These are phyloP conservation scores for Massariosphaeria phaeospora DNA, from an alignment of 495 filamentous ascomycete genomes.

Conservation along the genomic window DNA sequence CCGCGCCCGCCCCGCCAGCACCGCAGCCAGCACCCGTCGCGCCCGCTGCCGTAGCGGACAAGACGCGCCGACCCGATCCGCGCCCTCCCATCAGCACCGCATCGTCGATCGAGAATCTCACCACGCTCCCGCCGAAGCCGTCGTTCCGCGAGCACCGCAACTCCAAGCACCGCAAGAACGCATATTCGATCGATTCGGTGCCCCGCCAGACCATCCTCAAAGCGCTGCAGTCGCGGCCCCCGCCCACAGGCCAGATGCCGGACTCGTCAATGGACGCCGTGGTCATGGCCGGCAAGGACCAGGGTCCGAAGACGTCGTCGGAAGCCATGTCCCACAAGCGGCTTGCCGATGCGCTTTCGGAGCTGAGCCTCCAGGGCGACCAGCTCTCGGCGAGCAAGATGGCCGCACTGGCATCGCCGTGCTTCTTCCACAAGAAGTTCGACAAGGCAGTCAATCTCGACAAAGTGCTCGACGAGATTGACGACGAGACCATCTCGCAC, in stretches of 20 bases:
- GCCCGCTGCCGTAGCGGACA: constrained; percentile 1
- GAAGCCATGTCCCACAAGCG: constrained; percentile 14
- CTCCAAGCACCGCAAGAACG: constrained; percentile 48
- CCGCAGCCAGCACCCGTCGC: background rate
- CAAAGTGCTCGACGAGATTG: constrained; percentile 90
- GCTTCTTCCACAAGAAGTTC: constrained; percentile 95
- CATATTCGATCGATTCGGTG: constrained; percentile 64
- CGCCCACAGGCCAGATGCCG: constrained; percentile 52
- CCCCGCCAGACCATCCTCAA: constrained; percentile 85
- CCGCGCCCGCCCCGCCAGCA: constrained; percentile 3
- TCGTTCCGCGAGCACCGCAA: constrained; percentile 48
- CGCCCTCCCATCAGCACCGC: background rate
- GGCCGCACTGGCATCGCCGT: constrained; percentile 73
- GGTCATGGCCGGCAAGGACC: constrained; percentile 19
- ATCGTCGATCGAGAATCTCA: constrained; percentile 29
- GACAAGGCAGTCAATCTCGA: constrained; percentile 94
- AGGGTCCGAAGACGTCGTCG: background rate
- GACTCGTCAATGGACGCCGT: constrained; percentile 39
- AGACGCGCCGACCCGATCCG: constrained; percentile 4
- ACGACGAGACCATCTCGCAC: constrained; percentile 85
- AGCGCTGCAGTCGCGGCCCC: constrained; percentile 70
- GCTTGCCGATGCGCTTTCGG: constrained; percentile 22
- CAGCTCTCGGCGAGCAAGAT: constrained; percentile 47
- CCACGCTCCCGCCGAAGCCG: constrained; percentile 33
- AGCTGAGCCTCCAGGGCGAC: constrained; percentile 14